phyloP scores from a whole-genome alignment of 345 rosid species.

The Populus nigra region DNA sequence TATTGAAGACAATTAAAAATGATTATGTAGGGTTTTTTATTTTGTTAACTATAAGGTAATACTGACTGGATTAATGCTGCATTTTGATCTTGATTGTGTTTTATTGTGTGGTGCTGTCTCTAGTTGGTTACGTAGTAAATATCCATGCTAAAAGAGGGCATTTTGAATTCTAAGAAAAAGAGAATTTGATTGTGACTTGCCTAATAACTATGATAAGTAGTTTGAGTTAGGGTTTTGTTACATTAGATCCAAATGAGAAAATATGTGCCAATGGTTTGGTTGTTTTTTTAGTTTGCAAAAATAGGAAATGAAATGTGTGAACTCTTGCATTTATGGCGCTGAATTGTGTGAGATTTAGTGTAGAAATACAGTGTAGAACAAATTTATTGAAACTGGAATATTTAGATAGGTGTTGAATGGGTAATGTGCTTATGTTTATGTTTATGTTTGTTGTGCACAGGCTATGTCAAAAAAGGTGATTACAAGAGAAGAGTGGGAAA shows the following conservation, averaged over 20 bases:
- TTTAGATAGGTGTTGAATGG: background rate
- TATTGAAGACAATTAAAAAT: background rate
- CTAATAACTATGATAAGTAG: background rate
- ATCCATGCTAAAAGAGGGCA: background rate
- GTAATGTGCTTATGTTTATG: background rate
- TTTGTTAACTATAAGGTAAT: background rate
- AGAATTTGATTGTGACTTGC: background rate
- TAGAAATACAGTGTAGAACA: background rate
- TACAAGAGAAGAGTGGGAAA: conserved; percentile 88
- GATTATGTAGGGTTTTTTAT: background rate
- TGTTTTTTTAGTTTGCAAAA: background rate
- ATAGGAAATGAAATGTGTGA: background rate
- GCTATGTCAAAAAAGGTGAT: conserved; percentile 67
- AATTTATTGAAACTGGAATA: background rate
- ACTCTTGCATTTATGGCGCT: background rate
- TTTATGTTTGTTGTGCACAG: conserved; percentile 27
- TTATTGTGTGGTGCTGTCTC: background rate
- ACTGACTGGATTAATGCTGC: background rate
- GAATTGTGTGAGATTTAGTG: background rate
- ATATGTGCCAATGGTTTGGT: background rate
- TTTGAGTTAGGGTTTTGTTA: background rate
- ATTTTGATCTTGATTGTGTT: background rate
- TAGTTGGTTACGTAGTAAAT: background rate
- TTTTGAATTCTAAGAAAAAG: background rate
- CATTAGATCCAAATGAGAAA: background rate